Conservation (phyloP, 108 stramenopile genomes). For the Fistulifera pelliculosa region DNA sequence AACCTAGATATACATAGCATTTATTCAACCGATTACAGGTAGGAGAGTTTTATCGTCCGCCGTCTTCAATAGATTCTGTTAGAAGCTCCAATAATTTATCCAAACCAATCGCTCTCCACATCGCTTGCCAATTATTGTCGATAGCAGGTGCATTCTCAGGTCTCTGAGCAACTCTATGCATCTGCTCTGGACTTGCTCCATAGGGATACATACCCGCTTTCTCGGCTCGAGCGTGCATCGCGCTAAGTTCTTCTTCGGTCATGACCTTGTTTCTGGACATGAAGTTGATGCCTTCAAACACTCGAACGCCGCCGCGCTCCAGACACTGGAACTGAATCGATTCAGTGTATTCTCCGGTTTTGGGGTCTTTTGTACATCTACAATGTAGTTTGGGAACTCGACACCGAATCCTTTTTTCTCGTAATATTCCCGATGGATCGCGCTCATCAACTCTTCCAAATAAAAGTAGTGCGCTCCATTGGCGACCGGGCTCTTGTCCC, state of each 20-base stretch:
- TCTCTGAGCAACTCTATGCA: constrained; percentile 83
- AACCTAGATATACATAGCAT: no score
- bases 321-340: constrained; percentile 91
- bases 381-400: constrained; percentile 90
- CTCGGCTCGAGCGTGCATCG: constrained; percentile 75
- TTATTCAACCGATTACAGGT: no score
- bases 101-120: constrained; percentile 82
- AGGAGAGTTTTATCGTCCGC: no score
- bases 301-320: constrained; percentile 84
- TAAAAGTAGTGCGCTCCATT: constrained; percentile 91
- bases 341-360: constrained; percentile 72
- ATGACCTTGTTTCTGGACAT: constrained; percentile 77
- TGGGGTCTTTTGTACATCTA: constrained; percentile 75
- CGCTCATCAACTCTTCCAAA: constrained; percentile 80
- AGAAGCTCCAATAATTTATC: constrained; percentile 78
- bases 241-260: constrained; percentile 60
- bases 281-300: constrained; percentile 94
- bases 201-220: constrained; percentile 81
- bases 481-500: constrained; percentile 87
- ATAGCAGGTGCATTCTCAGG: constrained; percentile 44
- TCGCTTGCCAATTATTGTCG: constrained; percentile 80
- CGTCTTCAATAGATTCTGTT: constrained; percentile 84
- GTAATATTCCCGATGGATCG: constrained; percentile 76
- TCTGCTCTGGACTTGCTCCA: constrained; percentile 82
- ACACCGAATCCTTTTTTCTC: constrained; percentile 87